phyloP scores from a whole-genome alignment of 768 basidiomycete species.

The Chalciporus chontae region DNA sequence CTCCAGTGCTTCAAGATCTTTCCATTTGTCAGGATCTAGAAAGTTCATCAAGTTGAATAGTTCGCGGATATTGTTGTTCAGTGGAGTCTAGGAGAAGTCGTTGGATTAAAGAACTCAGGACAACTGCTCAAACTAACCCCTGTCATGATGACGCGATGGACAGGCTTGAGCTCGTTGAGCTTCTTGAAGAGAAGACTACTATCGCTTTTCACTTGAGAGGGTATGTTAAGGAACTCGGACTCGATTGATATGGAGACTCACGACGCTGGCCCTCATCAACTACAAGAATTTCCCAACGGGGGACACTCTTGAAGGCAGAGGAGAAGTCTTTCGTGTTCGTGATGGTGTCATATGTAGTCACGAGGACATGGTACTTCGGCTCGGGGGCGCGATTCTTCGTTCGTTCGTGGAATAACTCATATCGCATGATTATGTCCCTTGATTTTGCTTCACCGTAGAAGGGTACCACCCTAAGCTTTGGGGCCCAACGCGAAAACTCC shows the following conservation, averaged over 20 bases:
- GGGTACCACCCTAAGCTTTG: conserved; percentile 70
- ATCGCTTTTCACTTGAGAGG: conserved; percentile 75
- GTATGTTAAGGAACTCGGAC: conserved; percentile 3
- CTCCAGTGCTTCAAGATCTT: conserved; percentile 69
- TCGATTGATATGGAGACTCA: conserved; percentile 39
- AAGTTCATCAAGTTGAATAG: conserved; percentile 98
- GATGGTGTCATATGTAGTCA: conserved; percentile 91
- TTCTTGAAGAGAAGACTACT: conserved; percentile 75
- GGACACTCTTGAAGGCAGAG: conserved; percentile 73
- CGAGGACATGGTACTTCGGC: conserved; percentile 81
- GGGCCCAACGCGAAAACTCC: conserved; percentile 81
- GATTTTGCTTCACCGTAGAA: conserved; percentile 80
- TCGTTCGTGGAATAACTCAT: conserved; percentile 69
- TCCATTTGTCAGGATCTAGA: conserved; percentile 75
- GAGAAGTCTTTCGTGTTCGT: conserved; percentile 65
- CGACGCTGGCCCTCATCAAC: conserved; percentile 92
- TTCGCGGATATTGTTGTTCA: conserved; percentile 97
- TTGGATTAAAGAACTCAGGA: background rate
- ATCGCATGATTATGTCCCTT: conserved; percentile 75
- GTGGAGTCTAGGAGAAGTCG: conserved; percentile 58
- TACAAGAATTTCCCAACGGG: conserved; percentile 89
- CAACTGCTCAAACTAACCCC: conserved; percentile 48
- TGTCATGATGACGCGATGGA: conserved; percentile 87
- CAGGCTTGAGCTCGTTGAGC: conserved; percentile 71
- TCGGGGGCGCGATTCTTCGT: conserved; percentile 41